Conservation (phyloP, 306 rosid genomes). For the Luffa acutangula region DNA sequence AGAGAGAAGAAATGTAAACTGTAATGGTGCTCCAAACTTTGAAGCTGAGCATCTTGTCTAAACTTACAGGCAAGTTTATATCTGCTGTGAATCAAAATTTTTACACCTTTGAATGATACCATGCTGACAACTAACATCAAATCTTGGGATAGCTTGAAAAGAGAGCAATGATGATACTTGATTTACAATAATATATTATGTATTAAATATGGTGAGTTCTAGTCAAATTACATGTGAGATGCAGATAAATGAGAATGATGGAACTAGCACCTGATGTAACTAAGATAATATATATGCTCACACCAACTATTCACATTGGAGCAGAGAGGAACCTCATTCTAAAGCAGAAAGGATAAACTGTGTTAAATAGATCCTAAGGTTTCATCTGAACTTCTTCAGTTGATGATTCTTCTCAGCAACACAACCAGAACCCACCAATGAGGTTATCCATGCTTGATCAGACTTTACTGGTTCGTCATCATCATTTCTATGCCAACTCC, state of each 20-base stretch:
- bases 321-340: background rate
- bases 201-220: background rate
- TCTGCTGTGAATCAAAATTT: background rate
- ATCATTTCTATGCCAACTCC: constrained; percentile 97
- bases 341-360: background rate
- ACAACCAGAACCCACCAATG: constrained; percentile 55
- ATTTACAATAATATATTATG: background rate
- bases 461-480: constrained; percentile 80
- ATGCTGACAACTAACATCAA: background rate
- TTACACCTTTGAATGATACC: background rate
- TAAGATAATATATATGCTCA: background rate
- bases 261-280: background rate
- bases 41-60: background rate
- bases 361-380: constrained; percentile 14
- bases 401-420: constrained; percentile 35
- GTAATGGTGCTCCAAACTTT: background rate
- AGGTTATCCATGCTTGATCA: constrained; percentile 77
- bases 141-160: background rate
- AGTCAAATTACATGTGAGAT: background rate
- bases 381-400: constrained; percentile 34
- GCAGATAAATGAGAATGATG: background rate
- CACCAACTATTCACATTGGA: background rate
- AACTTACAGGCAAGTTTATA: background rate
- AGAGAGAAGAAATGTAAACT: background rate
- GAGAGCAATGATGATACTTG: background rate